Evolutionary conservation across 2,329 filamentous ascomycete species (phyloP), one percentile per base, ranked within the genome.

Genomic region (Nothophaeocryptopus gaeumannii): DNA sequence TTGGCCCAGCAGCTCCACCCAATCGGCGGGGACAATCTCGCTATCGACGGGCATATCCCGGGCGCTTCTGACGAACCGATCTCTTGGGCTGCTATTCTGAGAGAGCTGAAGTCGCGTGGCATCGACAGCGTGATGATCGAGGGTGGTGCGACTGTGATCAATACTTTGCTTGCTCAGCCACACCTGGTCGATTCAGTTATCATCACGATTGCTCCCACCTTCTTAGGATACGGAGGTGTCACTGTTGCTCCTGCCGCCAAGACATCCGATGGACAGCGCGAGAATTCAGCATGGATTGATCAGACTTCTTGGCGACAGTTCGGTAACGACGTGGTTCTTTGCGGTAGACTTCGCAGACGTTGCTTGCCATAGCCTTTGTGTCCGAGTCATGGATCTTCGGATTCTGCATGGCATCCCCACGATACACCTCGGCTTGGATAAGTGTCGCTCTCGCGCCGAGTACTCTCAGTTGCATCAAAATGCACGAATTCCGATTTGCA

Each of bases 51-150:
- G 13, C 31, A 41, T 20, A 11, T 12, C 31, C 13, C 39, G 14
- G 26, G n/a, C n/a, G 39, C 42, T 16, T 33, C 47, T 16, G 61
- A 64, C 74, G 20, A 35, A 14, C 30, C 45, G 9, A 58, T 69
- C 38, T 69, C 74, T 13, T 95, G 89, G 89, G 68, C 68, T 9
- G 75, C 77, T 35, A 78, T 95, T 12, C 70, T 95, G 29, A 69
- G 69, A 13, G 72, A 74, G 3, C 68, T 95, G 31, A 71, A 69
- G 26, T 67, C 65, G 1, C 76, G 86, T 59, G 83, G 83, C 1
- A 72, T 96, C 38, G 69, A 71, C 45, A 96, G 89, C 65, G 76
- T 96, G 50, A 96, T 96, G 92, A 79, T 97, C 41, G 92, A 97
- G 68, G 92, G 92, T 0, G 92, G 92, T 9, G 91, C 81, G 0